Percentiles rank a stretch among this genome's conserved stretches.
These are phyloP conservation scores for Ilyonectria sp. DNA, from an alignment of 2,329 filamentous ascomycete genomes.

Conservation along the genomic window DNA sequence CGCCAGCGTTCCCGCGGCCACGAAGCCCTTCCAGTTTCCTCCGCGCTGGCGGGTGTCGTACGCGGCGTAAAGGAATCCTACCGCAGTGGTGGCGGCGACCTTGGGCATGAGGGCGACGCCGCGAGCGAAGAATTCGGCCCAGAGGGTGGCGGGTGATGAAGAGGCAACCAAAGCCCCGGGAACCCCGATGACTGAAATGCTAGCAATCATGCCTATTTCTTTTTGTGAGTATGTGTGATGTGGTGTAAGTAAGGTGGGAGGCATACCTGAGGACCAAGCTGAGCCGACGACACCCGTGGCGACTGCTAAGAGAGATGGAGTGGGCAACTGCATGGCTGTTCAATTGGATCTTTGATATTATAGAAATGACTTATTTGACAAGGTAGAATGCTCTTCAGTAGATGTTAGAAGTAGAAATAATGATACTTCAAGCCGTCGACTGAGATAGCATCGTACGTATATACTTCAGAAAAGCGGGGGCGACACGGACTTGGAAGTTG, in stretches of 20 bases:
- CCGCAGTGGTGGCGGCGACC: constrained; percentile 50
- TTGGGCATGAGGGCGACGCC: constrained; percentile 57
- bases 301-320: constrained; percentile 52
- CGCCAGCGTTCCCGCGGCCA: constrained; percentile 51
- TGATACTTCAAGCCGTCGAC: not conserved
- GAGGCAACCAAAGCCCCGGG: constrained; percentile 51
- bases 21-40: constrained; percentile 53
- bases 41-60: constrained; percentile 50
- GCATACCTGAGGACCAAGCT: constrained; percentile 55
- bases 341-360: constrained; percentile 13
- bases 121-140: constrained; percentile 56
- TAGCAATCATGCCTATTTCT: constrained; percentile 53
- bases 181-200: constrained; percentile 54
- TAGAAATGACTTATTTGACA: not conserved
- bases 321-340: constrained; percentile 42
- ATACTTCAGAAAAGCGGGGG: constrained; percentile 15
- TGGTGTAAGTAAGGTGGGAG: not conserved
- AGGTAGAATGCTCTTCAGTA: not conserved
- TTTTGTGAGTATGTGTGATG: not conserved
- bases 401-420: not conserved
- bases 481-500: constrained; percentile 6
- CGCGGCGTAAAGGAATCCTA: constrained; percentile 55
- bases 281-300: constrained; percentile 57
- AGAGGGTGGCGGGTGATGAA: constrained; percentile 51
- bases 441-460: constrained; percentile 1